Evolutionary conservation across 2,329 filamentous ascomycete species (phyloP).

Genomic region (Cladorrhinum sp.): DNA sequence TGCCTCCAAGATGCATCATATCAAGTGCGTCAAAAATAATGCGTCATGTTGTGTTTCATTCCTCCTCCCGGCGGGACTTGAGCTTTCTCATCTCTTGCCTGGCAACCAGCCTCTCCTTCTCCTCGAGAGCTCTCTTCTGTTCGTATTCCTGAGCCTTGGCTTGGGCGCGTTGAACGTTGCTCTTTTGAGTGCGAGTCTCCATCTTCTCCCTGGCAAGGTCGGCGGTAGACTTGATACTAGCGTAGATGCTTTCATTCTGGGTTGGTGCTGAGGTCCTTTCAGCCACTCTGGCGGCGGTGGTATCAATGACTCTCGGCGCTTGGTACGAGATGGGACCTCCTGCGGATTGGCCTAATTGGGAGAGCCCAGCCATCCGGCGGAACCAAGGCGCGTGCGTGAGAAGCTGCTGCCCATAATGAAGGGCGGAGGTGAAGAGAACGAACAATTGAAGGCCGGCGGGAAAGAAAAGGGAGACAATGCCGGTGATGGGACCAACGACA

Average conservation of each 20-base stretch:
- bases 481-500: conserved; percentile 33
- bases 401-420: conserved; percentile 42
- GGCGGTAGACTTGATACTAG: conserved; percentile 19
- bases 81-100: conserved; percentile 17
- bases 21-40: not conserved
- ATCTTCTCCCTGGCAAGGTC: conserved; percentile 22
- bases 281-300: conserved; percentile 16
- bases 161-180: conserved; percentile 3
- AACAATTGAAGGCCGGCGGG: conserved; percentile 57
- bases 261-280: conserved; percentile 9
- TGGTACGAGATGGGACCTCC: conserved; percentile 26
- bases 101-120: conserved; percentile 24
- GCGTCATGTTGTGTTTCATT: not conserved
- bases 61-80: conserved; percentile 9
- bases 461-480: conserved; percentile 46
- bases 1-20: conserved; percentile 2
- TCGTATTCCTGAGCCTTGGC: conserved; percentile 31
- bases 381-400: conserved; percentile 41
- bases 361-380: conserved; percentile 38
- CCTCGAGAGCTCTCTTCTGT: conserved; percentile 28
- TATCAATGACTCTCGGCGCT: conserved; percentile 32
- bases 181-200: conserved; percentile 15
- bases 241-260: conserved; percentile 14
- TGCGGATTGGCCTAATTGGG: conserved; percentile 25
- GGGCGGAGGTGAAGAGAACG: conserved; percentile 48